Evolutionary conservation across 805 yeast species (phyloP).

Genomic region (Helenozyma rhizophorensis): DNA sequence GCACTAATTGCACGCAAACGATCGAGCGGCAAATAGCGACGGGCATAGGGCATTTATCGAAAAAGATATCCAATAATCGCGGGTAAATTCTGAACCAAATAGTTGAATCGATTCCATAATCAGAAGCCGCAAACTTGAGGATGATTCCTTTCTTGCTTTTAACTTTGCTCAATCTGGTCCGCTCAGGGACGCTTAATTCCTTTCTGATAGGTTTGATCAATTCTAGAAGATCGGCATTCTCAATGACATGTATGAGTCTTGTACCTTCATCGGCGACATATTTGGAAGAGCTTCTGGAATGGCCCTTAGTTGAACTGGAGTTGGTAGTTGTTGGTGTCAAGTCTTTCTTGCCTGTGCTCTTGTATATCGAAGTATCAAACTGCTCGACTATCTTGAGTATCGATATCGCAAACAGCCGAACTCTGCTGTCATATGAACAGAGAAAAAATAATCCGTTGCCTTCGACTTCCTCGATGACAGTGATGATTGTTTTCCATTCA

Average conservation of each 20-base stretch:
- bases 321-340: conserved; percentile 17
- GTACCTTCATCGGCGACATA: conserved; percentile 79
- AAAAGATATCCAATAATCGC: conserved; percentile 61
- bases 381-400: conserved; percentile 76
- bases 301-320: conserved; percentile 21
- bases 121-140: conserved; percentile 80
- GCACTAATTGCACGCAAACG: conserved; percentile 84
- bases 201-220: conserved; percentile 51
- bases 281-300: conserved; percentile 59
- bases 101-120: conserved; percentile 92
- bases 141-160: conserved; percentile 62
- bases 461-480: conserved; percentile 90
- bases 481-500: conserved; percentile 73
- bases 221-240: conserved; percentile 62
- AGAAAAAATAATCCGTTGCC: conserved; percentile 91
- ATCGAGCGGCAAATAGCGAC: conserved; percentile 90
- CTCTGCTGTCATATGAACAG: conserved; percentile 77
- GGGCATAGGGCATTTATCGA: conserved; percentile 83
- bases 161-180: conserved; percentile 63
- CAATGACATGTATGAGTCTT: conserved; percentile 71
- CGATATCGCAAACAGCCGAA: conserved; percentile 71
- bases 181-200: conserved; percentile 69
- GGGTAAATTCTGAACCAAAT: conserved; percentile 94
- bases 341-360: conserved; percentile 30
- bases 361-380: conserved; percentile 79